A percentile compares a stretch with the other conserved stretches of the same genome.
Evolutionary conservation across 495 filamentous ascomycete species (phyloP).

Genomic region (Xylaria acuta): DNA sequence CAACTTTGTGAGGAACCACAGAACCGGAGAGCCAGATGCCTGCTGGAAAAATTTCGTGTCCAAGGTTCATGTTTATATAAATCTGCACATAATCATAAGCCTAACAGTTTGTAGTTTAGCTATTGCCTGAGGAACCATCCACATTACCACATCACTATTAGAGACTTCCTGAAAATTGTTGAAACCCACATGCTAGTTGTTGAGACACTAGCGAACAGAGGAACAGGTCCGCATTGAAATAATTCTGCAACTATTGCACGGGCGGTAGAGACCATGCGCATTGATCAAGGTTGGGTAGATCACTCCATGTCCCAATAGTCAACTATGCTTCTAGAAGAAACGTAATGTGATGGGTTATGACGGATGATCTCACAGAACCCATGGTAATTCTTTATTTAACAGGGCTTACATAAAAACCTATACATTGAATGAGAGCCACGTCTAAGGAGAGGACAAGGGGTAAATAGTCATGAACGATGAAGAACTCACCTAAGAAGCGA

Average conservation of each 20-base stretch:
- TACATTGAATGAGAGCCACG: too few relatives aligned
- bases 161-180: neutral
- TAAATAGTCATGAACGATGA: too few relatives aligned
- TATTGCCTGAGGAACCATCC: neutral
- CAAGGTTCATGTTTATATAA: neutral
- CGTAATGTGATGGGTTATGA: too few relatives aligned
- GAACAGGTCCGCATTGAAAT: neutral
- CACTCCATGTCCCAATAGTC: too few relatives aligned
- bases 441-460: too few relatives aligned
- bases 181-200: neutral
- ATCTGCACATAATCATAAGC: neutral
- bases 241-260: neutral
- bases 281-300: neutral
- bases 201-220: neutral
- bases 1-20: neutral
- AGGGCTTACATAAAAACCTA: too few relatives aligned
- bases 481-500: too few relatives aligned
- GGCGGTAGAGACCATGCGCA: neutral
- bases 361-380: too few relatives aligned
- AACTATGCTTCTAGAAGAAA: too few relatives aligned
- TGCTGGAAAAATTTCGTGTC: neutral
- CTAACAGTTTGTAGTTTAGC: neutral
- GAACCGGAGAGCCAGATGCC: neutral
- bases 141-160: neutral
- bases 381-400: too few relatives aligned